These are phyloP conservation scores for Suhomyces wounanorum DNA, from an alignment of 1,139 yeast species.

Conservation along the genomic window DNA sequence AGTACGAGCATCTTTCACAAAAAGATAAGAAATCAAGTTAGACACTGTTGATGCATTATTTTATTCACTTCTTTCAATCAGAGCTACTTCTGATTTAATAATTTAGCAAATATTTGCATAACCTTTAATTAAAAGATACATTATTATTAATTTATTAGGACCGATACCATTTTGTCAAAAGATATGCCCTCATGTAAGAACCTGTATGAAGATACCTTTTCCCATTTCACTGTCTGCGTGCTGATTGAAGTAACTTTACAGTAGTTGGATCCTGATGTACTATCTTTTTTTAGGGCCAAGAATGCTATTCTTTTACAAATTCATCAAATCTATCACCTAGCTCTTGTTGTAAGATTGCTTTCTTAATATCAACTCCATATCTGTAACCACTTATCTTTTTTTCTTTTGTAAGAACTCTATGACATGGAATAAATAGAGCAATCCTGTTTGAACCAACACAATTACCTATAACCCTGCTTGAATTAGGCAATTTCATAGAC, in stretches of 20 bases:
- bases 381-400: conserved; percentile 26
- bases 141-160: not conserved
- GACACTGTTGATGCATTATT: not conserved
- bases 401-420: conserved; percentile 23
- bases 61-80: not conserved
- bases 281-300: not conserved
- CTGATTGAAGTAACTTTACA: not conserved
- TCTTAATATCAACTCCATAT: conserved; percentile 24
- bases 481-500: conserved; percentile 18
- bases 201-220: no score
- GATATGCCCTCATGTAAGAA: no score
- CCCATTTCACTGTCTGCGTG: no score
- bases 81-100: not conserved
- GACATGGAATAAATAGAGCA: conserved; percentile 30
- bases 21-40: not conserved
- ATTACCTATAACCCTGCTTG: conserved; percentile 27
- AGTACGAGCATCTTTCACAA: conserved; percentile 18
- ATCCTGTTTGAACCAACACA: conserved; percentile 28
- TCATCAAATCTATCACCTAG: conserved; percentile 4
- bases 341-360: conserved; percentile 15
- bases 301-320: not conserved
- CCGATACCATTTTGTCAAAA: no score
- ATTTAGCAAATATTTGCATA: not conserved
- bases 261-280: no score
- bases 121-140: not conserved